These are phyloP conservation scores for Penicillium manginii DNA, from an alignment of 495 filamentous ascomycete genomes.

Conservation along the genomic window DNA sequence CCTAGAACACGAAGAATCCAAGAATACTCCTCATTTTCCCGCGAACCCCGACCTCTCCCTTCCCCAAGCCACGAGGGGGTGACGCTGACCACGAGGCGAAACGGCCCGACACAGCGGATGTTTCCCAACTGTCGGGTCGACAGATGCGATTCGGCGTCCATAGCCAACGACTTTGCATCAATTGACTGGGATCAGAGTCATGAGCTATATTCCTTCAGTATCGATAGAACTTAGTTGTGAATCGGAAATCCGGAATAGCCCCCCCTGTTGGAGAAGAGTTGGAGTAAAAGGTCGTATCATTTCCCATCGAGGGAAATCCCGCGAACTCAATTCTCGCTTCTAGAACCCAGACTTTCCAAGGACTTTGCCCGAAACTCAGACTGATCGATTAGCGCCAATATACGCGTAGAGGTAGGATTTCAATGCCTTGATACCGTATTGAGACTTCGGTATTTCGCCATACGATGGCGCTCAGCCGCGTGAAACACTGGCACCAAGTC, in stretches of 20 bases:
- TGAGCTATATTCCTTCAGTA: neutral
- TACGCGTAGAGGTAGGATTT: neutral
- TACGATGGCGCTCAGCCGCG: neutral
- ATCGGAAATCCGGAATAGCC: neutral
- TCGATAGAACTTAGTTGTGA: neutral
- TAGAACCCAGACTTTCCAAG: conserved; percentile 2
- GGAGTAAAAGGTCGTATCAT: conserved; percentile 8
- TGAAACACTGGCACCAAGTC: neutral
- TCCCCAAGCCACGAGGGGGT: neutral
- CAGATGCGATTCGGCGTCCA: neutral
- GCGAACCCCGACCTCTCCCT: neutral
- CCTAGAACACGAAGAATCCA: neutral
- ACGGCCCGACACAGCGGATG: neutral
- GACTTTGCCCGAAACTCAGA: conserved; percentile 5
- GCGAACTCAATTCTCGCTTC: conserved; percentile 20
- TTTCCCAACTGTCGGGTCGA: conserved; percentile 9
- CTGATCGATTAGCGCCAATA: conserved; percentile 7
- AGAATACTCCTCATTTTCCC: neutral
- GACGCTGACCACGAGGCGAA: conserved; percentile 8
- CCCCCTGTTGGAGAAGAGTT: conserved; percentile 8
- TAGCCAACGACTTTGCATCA: conserved; percentile 17
- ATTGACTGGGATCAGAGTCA: conserved; percentile 8
- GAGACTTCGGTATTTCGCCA: neutral
- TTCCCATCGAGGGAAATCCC: neutral
- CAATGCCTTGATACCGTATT: neutral